These are phyloP conservation scores for Chaetomium tenue DNA, from an alignment of 495 filamentous ascomycete species.

Conservation along the genomic window DNA sequence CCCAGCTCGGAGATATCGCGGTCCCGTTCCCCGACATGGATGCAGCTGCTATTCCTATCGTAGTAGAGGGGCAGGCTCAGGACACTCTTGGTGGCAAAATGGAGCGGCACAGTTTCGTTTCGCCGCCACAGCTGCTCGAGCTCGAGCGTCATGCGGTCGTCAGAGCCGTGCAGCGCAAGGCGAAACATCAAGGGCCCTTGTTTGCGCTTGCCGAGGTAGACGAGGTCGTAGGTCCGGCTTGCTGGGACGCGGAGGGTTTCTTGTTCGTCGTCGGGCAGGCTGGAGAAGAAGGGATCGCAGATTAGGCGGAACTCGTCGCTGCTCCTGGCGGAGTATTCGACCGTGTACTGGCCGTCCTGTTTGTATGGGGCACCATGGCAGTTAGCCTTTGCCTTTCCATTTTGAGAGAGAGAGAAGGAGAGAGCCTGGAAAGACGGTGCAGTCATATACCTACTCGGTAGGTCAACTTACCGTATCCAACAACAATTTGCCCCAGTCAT, in stretches of 20 bases:
- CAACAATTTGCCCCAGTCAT: neutral
- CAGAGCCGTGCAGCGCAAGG: neutral
- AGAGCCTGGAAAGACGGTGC: too few relatives aligned
- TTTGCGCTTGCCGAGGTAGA: neutral
- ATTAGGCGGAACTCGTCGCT: neutral
- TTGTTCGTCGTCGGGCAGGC: neutral
- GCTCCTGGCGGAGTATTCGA: neutral
- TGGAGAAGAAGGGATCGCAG: neutral
- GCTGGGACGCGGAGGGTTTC: neutral
- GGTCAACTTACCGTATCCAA: neutral
- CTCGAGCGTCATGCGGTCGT: neutral
- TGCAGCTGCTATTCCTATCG: neutral
- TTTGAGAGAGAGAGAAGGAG: too few relatives aligned
- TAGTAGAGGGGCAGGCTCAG: neutral
- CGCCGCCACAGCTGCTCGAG: neutral
- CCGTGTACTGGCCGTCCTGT: neutral
- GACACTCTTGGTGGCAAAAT: neutral
- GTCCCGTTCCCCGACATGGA: neutral
- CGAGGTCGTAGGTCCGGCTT: neutral
- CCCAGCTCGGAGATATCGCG: neutral
- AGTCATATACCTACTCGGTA: too few relatives aligned
- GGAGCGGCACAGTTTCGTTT: neutral
- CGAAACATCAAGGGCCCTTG: neutral
- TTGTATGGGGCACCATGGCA: neutral
- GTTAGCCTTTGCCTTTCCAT: neutral